A percentile compares a stretch with the other conserved stretches of the same genome.
Conservation (phyloP, 108 stramenopile genomes). For the Chaetoceros muelleri region DNA sequence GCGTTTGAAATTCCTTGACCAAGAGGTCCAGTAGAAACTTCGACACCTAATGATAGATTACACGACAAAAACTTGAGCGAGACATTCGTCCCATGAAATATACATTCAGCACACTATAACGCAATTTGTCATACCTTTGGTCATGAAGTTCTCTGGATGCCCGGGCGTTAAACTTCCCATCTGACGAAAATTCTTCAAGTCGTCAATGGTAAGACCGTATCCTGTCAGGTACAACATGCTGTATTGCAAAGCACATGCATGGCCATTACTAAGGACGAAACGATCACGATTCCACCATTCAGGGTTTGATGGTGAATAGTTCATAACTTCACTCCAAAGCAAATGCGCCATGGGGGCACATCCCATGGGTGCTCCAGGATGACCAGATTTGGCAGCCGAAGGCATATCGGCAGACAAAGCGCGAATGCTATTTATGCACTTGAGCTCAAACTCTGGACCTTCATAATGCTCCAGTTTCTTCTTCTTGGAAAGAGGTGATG, state of each 20-base stretch:
- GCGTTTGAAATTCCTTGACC: slow-evolving; percentile 97
- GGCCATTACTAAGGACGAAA: slow-evolving; percentile 95
- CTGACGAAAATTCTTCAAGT: slow-evolving; percentile 88
- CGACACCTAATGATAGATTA: slow-evolving; percentile 57
- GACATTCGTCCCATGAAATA: background rate
- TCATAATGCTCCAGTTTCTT: slow-evolving; percentile 14
- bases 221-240: slow-evolving; percentile 95
- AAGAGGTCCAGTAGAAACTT: slow-evolving; percentile 95
- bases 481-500: slow-evolving; percentile 3
- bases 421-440: slow-evolving; percentile 93
- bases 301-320: slow-evolving; percentile 70
- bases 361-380: slow-evolving; percentile 99
- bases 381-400: slow-evolving; percentile 88
- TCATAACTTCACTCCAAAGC: slow-evolving; percentile 83
- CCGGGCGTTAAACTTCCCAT: slow-evolving; percentile 85
- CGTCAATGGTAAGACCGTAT: slow-evolving; percentile 76
- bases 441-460: slow-evolving; percentile 49
- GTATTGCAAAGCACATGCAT: slow-evolving; percentile 98
- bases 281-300: slow-evolving; percentile 94
- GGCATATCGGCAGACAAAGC: slow-evolving; percentile 89
- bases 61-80: slow-evolving; percentile 5
- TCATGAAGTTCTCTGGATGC: slow-evolving; percentile 93
- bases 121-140: slow-evolving; percentile 54
- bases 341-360: slow-evolving; percentile 97
- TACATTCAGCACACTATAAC: background rate